Percentiles rank a stretch among this genome's conserved stretches.
Evolutionary conservation across 139 green algal species (phyloP).

Genomic region (Auxenochlorella pyrenoidosa): DNA sequence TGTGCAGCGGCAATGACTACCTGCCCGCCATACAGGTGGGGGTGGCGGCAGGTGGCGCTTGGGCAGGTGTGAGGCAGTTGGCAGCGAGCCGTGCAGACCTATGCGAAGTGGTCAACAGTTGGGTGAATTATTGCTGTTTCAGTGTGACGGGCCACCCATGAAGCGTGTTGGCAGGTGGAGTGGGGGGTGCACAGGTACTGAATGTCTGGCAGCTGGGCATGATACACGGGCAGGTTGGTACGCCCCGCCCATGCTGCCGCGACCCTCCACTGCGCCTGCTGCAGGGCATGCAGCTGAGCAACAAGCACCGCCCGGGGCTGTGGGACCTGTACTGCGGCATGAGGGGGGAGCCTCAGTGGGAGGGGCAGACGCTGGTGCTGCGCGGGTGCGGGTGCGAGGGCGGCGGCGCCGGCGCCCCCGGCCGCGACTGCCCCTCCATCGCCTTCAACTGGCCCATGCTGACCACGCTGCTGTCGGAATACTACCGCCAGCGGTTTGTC

Average conservation of each 20-base stretch:
- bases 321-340: slow-evolving; percentile 58
- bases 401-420: not conserved
- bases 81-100: too few relatives aligned
- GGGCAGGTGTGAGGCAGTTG: too few relatives aligned
- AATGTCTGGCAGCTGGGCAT: too few relatives aligned
- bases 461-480: slow-evolving; percentile 31
- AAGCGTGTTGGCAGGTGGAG: too few relatives aligned
- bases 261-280: not conserved
- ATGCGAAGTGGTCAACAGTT: too few relatives aligned
- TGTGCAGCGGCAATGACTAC: slow-evolving; percentile 85
- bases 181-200: too few relatives aligned
- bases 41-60: not conserved
- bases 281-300: slow-evolving; percentile 36
- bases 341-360: slow-evolving; percentile 37
- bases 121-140: too few relatives aligned
- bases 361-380: slow-evolving; percentile 40
- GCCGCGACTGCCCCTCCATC: not conserved
- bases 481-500: slow-evolving; percentile 34
- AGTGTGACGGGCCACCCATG: too few relatives aligned
- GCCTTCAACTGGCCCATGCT: slow-evolving; percentile 38
- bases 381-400: not conserved
- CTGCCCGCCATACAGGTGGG: slow-evolving; percentile 60
- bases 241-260: not conserved
- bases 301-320: slow-evolving; percentile 45
- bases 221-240: too few relatives aligned